Conservation (phyloP, 768 basidiomycete species). For the Coprinopsis marcescibilis region DNA sequence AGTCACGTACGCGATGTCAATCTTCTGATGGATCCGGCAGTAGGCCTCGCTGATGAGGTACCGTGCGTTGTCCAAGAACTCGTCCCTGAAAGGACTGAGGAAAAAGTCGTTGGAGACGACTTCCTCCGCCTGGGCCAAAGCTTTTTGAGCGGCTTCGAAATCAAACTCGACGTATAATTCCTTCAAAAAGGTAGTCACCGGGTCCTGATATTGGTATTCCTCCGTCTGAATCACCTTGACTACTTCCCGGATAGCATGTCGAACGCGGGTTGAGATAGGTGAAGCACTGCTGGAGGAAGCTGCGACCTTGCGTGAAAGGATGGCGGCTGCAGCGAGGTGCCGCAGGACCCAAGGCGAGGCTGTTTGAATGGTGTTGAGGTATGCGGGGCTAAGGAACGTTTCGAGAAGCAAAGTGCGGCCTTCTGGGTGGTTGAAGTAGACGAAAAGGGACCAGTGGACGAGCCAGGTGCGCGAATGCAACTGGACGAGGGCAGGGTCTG, state of each 20-base stretch:
- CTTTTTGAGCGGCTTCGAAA: conserved; percentile 88
- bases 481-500: conserved; percentile 75
- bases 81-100: conserved; percentile 82
- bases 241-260: conserved; percentile 85
- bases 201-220: conserved; percentile 94
- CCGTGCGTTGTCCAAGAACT: conserved; percentile 94
- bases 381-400: conserved; percentile 92
- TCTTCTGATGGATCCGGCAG: conserved; percentile 92
- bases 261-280: conserved; percentile 62
- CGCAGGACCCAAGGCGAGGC: conserved; percentile 91
- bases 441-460: conserved; percentile 96
- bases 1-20: conserved; percentile 66
- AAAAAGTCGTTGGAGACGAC: conserved; percentile 94
- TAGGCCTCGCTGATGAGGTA: conserved; percentile 97
- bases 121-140: conserved; percentile 69
- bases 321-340: conserved; percentile 89
- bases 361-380: conserved; percentile 98
- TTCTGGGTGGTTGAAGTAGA: conserved; percentile 95
- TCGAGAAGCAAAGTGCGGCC: conserved; percentile 91
- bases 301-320: conserved; percentile 80
- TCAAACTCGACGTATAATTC: conserved; percentile 95
- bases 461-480: conserved; percentile 95
- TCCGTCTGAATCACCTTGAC: conserved; percentile 93
- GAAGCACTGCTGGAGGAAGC: conserved; percentile 35
- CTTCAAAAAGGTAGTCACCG: conserved; percentile 88